Evolutionary conservation across 2,329 filamentous ascomycete species (phyloP).

Genomic region (Huntiella savannae): DNA sequence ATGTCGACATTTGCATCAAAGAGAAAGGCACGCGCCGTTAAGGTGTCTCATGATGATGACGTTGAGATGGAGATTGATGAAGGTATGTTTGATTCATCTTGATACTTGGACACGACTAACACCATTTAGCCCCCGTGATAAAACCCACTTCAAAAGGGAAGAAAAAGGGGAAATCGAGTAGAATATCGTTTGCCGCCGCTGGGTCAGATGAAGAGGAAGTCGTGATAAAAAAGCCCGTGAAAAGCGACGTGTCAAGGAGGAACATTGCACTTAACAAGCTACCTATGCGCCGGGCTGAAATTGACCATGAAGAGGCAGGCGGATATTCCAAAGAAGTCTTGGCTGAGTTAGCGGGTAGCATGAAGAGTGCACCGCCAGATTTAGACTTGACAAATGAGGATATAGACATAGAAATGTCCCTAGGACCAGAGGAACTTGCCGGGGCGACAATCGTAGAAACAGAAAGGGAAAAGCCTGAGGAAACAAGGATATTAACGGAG

Average conservation of each 20-base stretch:
- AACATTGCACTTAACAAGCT: constrained; percentile 28
- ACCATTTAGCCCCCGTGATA: constrained; percentile 21
- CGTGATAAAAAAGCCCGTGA: constrained; percentile 49
- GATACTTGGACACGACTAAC: constrained; percentile 17
- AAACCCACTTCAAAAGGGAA: constrained; percentile 46
- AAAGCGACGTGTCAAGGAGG: constrained; percentile 41
- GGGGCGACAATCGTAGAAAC: constrained; percentile 45
- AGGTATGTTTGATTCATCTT: constrained; percentile 4
- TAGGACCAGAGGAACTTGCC: constrained; percentile 42
- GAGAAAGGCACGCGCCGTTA: constrained; percentile 61
- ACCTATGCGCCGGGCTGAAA: constrained; percentile 35
- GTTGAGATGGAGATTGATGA: constrained; percentile 4
- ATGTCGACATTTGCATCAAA: constrained; percentile 39
- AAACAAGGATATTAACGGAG: constrained; percentile 51
- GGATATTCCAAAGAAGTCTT: constrained; percentile 76
- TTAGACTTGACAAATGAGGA: too few relatives aligned
- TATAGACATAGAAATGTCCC: constrained; percentile 21
- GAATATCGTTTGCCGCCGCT: constrained; percentile 56
- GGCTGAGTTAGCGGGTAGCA: constrained; percentile 30
- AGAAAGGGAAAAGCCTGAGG: constrained; percentile 15
- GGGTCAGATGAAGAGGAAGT: constrained; percentile 34
- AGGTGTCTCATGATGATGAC: constrained; percentile 47
- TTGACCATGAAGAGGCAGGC: constrained; percentile 45
- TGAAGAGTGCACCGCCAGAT: too few relatives aligned
- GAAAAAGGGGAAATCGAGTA: constrained; percentile 29